A percentile compares a stretch with the other conserved stretches of the same genome.
Conservation (phyloP, 345 rosid species). For the Eucalyptus erythrocorys region DNA sequence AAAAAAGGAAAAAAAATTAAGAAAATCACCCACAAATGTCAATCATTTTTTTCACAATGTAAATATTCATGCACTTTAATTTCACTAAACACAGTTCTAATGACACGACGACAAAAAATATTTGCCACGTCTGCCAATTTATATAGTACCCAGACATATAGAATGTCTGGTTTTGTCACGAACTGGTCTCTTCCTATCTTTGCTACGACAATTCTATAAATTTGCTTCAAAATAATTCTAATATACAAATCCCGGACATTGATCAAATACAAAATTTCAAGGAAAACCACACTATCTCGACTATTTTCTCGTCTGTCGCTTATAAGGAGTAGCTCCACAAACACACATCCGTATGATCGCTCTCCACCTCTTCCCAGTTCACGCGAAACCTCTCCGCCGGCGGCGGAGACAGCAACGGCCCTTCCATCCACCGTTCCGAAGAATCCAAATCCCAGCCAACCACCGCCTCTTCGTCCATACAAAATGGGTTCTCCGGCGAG, state of each 20-base stretch:
- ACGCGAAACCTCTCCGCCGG: background rate
- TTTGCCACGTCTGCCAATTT: background rate
- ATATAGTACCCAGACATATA: background rate
- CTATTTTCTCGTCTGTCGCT: background rate
- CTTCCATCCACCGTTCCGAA: background rate
- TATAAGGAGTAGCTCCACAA: background rate
- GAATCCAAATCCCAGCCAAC: background rate
- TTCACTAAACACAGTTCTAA: background rate
- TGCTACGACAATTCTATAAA: background rate
- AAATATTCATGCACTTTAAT: background rate
- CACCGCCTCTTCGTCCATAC: background rate
- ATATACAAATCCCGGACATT: background rate
- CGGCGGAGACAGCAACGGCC: conserved; percentile 2
- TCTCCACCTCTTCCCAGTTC: background rate
- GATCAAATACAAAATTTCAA: background rate
- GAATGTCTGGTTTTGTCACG: background rate
- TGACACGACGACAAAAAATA: background rate
- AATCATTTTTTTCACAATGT: background rate
- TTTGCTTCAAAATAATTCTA: background rate
- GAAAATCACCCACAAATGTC: background rate
- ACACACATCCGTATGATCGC: background rate
- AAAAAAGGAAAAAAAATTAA: background rate
- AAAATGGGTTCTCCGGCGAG: background rate
- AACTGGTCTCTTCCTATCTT: background rate
- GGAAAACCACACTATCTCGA: background rate